Conservation (phyloP, 805 yeast species). For the Candida alai region DNA sequence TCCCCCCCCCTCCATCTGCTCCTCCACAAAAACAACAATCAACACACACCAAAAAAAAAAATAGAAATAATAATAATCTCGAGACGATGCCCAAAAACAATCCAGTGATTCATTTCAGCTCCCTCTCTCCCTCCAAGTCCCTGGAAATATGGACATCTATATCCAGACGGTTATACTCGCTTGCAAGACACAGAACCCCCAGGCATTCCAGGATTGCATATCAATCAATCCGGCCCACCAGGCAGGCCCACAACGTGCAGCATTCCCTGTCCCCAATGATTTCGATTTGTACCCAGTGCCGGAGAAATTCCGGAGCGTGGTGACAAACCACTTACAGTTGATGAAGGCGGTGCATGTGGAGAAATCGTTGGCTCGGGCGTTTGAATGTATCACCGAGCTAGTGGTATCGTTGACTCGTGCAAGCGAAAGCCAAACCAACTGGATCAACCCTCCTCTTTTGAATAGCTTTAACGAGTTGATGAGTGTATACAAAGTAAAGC, state of each 20-base stretch:
- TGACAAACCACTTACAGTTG: slow-evolving; percentile 29
- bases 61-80: too few species aligned
- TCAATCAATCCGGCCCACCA: slow-evolving; percentile 32
- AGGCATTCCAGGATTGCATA: slow-evolving; percentile 19
- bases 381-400: slow-evolving; percentile 35
- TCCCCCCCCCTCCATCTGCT: too few species aligned
- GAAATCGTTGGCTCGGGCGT: slow-evolving; percentile 32
- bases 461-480: slow-evolving; percentile 38
- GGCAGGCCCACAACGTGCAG: slow-evolving; percentile 29
- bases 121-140: too few species aligned
- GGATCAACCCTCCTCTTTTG: slow-evolving; percentile 48
- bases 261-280: slow-evolving; percentile 35
- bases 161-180: slow-evolving; percentile 20
- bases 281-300: slow-evolving; percentile 36
- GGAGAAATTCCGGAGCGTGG: slow-evolving; percentile 33
- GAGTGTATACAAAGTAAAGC: slow-evolving; percentile 35
- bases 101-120: too few species aligned
- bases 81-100: too few species aligned
- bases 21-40: too few species aligned
- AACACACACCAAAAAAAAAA: too few species aligned
- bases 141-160: too few species aligned
- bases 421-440: slow-evolving; percentile 49
- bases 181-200: slow-evolving; percentile 15
- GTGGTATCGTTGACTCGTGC: slow-evolving; percentile 46
- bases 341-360: slow-evolving; percentile 30